Conservation (phyloP, 805 yeast genomes). For the Kregervanrija delftensis region DNA sequence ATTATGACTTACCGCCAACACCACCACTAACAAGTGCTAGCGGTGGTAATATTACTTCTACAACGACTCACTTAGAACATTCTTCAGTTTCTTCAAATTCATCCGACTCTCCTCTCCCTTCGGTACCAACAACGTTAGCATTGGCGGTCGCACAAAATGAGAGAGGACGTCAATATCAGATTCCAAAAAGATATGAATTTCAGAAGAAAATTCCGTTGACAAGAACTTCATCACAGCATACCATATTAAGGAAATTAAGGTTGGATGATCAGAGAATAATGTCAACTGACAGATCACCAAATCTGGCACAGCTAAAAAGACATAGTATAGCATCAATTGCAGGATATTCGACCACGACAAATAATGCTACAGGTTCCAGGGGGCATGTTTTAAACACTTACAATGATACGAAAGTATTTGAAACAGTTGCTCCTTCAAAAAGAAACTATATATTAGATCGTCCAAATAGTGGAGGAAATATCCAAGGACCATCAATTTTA, state of each 20-base stretch:
- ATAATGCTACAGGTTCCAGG: constrained; percentile 1
- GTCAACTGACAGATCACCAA: constrained; percentile 9
- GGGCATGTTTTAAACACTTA: constrained; percentile 19
- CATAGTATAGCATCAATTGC: constrained; percentile 16
- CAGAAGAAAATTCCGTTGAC: constrained; percentile 6
- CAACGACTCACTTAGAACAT: too few relatives aligned
- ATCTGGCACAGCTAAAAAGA: constrained; percentile 13
- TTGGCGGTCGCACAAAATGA: not conserved
- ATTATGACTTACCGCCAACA: too few relatives aligned
- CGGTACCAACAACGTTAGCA: not conserved
- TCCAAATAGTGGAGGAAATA: not conserved
- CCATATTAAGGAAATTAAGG: not conserved
- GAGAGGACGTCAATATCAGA: constrained; percentile 24
- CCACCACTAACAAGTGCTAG: too few relatives aligned
- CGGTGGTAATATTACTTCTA: too few relatives aligned
- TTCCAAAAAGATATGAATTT: constrained; percentile 24
- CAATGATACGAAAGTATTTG: constrained; percentile 23
- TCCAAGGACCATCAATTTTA: not conserved
- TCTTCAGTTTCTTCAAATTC: too few relatives aligned
- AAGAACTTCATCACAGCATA: constrained; percentile 1
- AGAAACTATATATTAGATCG: constrained; percentile 5
- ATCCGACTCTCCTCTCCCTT: too few relatives aligned
- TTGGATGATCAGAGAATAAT: constrained; percentile 12
- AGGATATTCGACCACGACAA: not conserved
- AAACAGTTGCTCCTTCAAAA: constrained; percentile 19